Evolutionary conservation across 2,329 filamentous ascomycete species (phyloP).

Genomic region (Aspergillus ibericus): DNA sequence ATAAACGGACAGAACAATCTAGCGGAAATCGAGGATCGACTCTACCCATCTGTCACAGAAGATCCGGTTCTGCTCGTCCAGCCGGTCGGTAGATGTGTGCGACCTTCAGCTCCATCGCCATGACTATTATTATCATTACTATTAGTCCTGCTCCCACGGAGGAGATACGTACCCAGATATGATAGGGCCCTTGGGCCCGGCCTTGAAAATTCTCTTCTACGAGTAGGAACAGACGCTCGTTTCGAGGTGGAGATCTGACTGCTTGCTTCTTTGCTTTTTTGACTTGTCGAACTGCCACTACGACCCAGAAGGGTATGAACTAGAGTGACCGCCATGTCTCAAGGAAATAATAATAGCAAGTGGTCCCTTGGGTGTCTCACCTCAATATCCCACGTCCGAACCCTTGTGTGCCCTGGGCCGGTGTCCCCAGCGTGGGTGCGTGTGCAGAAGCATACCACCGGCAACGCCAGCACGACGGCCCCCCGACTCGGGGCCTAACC

Average conservation of each 20-base stretch:
- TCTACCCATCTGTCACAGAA: not conserved
- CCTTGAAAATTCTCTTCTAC: not conserved
- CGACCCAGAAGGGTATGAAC: not conserved
- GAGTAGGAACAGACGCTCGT: not conserved
- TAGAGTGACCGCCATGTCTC: slow-evolving; percentile 2
- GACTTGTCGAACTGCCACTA: slow-evolving; percentile 1
- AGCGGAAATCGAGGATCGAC: not conserved
- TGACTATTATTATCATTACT: not conserved
- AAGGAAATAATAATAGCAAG: not conserved
- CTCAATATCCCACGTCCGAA: not conserved
- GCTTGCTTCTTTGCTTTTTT: not conserved
- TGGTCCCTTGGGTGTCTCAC: slow-evolving; percentile 7
- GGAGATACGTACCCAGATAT: slow-evolving; percentile 1
- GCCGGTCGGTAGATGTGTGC: not conserved
- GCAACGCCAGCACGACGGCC: not conserved
- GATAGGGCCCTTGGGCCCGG: slow-evolving; percentile 5
- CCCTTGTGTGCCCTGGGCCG: slow-evolving; percentile 4
- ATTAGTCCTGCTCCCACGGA: not conserved
- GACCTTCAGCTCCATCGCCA: not conserved
- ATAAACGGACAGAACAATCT: not conserved
- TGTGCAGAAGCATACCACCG: not conserved
- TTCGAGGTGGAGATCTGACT: not conserved
- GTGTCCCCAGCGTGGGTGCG: not conserved
- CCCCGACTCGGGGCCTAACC: not conserved
- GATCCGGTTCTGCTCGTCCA: not conserved